Evolutionary conservation across 169 alveolate species (phyloP).

Genomic region (Eimeria acervulina): DNA sequence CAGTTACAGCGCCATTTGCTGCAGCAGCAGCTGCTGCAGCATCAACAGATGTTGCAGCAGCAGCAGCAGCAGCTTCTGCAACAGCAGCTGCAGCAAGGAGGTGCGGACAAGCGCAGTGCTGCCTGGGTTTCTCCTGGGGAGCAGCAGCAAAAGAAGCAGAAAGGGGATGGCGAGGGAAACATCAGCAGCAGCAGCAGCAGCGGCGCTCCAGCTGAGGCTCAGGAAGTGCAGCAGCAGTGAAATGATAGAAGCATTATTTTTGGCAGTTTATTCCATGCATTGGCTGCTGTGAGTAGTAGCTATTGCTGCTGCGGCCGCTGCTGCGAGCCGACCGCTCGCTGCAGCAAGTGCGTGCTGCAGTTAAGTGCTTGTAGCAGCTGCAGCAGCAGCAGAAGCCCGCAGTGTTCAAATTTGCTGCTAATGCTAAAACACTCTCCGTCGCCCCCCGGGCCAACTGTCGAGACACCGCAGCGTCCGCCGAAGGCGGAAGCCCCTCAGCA

Average conservation of each 20-base stretch:
- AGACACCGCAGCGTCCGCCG: neutral
- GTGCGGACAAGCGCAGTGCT: conserved; percentile 56
- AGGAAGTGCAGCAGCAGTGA: conserved; percentile 65
- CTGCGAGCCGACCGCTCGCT: neutral
- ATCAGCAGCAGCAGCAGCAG: conserved; percentile 72
- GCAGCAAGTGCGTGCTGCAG: neutral
- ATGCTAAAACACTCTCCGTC: neutral
- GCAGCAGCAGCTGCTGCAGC: conserved; percentile 56
- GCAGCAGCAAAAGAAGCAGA: conserved; percentile 57
- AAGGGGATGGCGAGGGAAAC: conserved; percentile 27
- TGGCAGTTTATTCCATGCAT: neutral
- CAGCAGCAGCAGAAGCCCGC: conserved; percentile 58
- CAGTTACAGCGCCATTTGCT: conserved; percentile 33
- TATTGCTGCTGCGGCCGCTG: neutral
- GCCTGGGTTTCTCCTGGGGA: conserved; percentile 65
- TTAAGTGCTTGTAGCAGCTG: neutral
- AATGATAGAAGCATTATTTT: neutral
- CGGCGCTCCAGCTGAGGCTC: conserved; percentile 64
- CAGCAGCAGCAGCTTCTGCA: conserved; percentile 62
- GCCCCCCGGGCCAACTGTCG: neutral
- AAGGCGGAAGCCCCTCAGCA: neutral
- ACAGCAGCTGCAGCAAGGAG: conserved; percentile 55
- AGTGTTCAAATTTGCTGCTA: conserved; percentile 19
- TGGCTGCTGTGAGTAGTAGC: neutral
- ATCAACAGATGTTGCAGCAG: conserved; percentile 43